phyloP scores from a whole-genome alignment of 208 protist genomes.

The Acanthamoeba royreba region DNA sequence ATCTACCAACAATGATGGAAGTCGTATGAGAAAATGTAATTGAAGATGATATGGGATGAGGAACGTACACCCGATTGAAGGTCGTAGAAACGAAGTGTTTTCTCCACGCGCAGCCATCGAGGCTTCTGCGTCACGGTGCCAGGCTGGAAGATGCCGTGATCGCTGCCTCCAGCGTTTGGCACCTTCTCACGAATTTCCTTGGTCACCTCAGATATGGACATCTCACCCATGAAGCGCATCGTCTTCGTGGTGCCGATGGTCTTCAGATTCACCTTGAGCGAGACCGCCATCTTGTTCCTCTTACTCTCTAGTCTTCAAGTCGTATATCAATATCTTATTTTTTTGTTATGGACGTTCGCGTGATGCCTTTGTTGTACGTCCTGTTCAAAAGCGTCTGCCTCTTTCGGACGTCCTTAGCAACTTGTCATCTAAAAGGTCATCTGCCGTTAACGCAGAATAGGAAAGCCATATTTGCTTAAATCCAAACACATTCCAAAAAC shows the following conservation, averaged over 20 bases:
- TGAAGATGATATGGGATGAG: background rate
- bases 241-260: conserved; percentile 33
- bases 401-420: no score
- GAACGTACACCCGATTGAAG: conserved; percentile 58
- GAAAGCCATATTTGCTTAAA: no score
- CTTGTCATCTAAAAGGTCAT: no score
- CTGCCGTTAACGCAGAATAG: no score
- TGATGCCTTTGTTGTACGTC: background rate
- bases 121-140: conserved; percentile 18
- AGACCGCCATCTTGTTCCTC: conserved; percentile 16
- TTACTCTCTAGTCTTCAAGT: background rate
- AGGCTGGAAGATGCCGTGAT: conserved; percentile 49
- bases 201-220: conserved; percentile 18
- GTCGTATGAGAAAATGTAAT: background rate
- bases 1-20: background rate
- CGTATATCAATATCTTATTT: background rate
- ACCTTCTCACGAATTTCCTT: conserved; percentile 49
- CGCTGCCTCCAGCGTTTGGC: background rate
- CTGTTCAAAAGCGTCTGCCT: no score
- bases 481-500: no score
- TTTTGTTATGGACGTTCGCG: background rate
- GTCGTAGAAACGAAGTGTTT: conserved; percentile 78
- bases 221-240: conserved; percentile 17
- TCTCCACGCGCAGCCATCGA: conserved; percentile 66
- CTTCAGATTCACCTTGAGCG: conserved; percentile 28